Base-by-base conservation (phyloP, 2,329 filamentous ascomycete genomes). In the Aspergillus caelatus region DNA sequence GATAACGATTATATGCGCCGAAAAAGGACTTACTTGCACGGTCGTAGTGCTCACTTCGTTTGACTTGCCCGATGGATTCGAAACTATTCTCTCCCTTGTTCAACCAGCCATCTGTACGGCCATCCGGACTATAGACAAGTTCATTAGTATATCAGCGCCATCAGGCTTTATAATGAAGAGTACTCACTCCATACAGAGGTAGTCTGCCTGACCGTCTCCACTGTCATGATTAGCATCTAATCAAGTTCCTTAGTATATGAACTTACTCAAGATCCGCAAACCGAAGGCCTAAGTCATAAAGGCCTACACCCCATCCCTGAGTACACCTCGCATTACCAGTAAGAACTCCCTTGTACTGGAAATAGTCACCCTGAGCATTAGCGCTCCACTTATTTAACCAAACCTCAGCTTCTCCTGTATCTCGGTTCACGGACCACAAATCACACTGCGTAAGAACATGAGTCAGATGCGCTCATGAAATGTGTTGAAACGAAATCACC, bases 311-410 rank as follows among this genome's bases (percentile, higher is more conserved):
- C 52, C 52, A 54, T 23, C 30, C 30, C 28, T 36, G 52, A 21
- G 52, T 36, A 11, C 52, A 54, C 9, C 19, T 54, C 30, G 52
- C 30, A 23, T 54, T 36, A n/a, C 52, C 52, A 11, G 52, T 54
- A n/a, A 54, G 28, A 12, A 54, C 30, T 8, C 30, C 52, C 52
- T 54, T 34, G 11, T 36, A 54, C 30, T 54, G 26, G 28, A 54
- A 36, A 30, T 30, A 50, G 52, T 12, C 12, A 10, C 52, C 30
- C 7, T 54, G 46, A 32, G 26, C 30, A 21, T 16, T 36, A 14
- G 36, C n/a, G 28, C 52, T 54, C 52, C 52, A 54, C 32, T 36
- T 54, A 28, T 54, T 54, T 36, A 54, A 10, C 52, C 52, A 54
- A 26, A 54, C 5, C 32, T 54, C 52, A n/a, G 30, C 52, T 36